Evolutionary conservation across 495 filamentous ascomycete species (phyloP), one percentile per base, ranked within the genome.

Genomic region (Talaromyces borbonicus): DNA sequence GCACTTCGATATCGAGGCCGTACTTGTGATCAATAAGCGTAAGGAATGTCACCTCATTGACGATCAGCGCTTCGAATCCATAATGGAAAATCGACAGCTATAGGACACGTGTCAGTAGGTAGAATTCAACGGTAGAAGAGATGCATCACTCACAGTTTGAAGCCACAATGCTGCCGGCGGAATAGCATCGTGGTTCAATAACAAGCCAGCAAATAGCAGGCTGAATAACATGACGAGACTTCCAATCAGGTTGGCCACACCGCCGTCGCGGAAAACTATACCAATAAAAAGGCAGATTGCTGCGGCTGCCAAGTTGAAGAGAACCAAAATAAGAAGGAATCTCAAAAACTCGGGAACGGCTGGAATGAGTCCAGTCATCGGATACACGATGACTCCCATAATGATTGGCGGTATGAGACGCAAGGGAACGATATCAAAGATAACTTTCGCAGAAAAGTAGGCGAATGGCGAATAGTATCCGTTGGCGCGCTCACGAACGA

Each of bases 81-180:
- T 95, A 99, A 60, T 99, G 92, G 78, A 97, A 99, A 52, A 99
- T 99, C 15, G 89, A 95, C n/a, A 96, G 72, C 69, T 89, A 22
- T 5, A 42, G 19, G n/a, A 26, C 15, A 11, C 26, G 24, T 5
- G 38, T 29, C 26, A 26, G 29, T n/a, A 25, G 7, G 15, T 20
- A 6, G 16, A 15, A 12, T 26, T 24, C 15, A 25, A 7, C 3
- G 11, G 29, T 19, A 25, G 12, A 8, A 14, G 30, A 22, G 7
- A 37, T 15, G n/a, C 1, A 36, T 23, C 22, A 71, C 78, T 72
- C 66, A 83, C 79, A n/a, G 64, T 63, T 67, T 99, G 93, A 27
- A 97, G 59, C 92, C 92, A 99, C 46, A 86, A 56, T 6, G 87
- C 83, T 6, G 80, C 78, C 30, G 74, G 65, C 3, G 92, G 92